phyloP scores from a whole-genome alignment of 306 rosid species.

The Acacia acuminata region DNA sequence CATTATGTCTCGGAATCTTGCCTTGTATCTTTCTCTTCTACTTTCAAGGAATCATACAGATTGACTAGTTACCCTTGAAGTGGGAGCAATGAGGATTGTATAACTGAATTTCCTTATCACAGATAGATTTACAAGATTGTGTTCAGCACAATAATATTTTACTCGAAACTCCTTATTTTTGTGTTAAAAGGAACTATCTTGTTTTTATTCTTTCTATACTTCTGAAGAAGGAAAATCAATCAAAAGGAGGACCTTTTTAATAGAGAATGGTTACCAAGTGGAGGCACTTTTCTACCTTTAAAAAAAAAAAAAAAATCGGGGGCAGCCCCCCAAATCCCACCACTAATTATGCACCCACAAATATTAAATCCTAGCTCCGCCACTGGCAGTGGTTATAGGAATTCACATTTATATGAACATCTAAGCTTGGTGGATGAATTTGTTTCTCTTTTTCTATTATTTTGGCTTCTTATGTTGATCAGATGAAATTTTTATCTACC shows the following conservation, averaged over 20 bases:
- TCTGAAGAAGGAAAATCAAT: background rate
- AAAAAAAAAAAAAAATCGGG: too few relatives aligned
- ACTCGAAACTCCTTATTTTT: slow-evolving; percentile 4
- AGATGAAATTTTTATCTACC: slow-evolving; percentile 2
- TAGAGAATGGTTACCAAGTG: too few relatives aligned
- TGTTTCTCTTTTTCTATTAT: slow-evolving; percentile 20
- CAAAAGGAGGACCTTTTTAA: background rate
- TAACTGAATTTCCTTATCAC: slow-evolving; percentile 21
- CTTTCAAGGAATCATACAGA: background rate
- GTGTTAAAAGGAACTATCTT: too few relatives aligned
- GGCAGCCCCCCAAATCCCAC: too few relatives aligned
- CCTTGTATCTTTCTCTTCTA: background rate
- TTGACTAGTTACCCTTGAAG: background rate
- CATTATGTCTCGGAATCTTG: background rate
- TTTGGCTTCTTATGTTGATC: background rate
- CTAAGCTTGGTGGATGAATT: slow-evolving; percentile 1
- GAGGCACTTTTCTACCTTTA: too few relatives aligned
- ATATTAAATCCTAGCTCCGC: too few relatives aligned
- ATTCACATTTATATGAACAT: background rate
- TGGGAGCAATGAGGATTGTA: slow-evolving; percentile 10
- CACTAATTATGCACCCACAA: too few relatives aligned
- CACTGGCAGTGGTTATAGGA: background rate
- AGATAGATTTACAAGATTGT: slow-evolving; percentile 1
- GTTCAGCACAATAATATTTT: background rate
- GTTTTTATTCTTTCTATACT: background rate